These are phyloP conservation scores for Podospora anserina DNA, from an alignment of 495 filamentous ascomycete genomes.

Conservation along the genomic window DNA sequence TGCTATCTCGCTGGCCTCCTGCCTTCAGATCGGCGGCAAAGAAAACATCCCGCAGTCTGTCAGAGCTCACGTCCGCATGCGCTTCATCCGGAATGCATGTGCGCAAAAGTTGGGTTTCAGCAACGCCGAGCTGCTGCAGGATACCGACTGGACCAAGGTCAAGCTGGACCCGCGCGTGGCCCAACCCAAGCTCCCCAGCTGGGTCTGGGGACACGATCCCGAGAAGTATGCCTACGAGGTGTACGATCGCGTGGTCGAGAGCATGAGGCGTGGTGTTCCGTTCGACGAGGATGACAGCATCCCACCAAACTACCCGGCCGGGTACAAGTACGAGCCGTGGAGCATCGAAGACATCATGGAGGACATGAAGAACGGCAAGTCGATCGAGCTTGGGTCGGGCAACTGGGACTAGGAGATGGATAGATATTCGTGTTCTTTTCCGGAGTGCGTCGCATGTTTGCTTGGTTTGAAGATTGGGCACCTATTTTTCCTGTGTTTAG, in stretches of 20 bases:
- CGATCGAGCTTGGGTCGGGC: constrained; percentile 38
- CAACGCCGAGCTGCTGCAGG: constrained; percentile 55
- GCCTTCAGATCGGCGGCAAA: constrained; percentile 56
- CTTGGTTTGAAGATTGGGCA: not conserved
- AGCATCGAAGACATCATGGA: constrained; percentile 44
- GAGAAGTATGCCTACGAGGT: constrained; percentile 56
- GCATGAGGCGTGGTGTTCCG: constrained; percentile 37
- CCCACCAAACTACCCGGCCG: constrained; percentile 43
- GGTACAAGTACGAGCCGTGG: constrained; percentile 48
- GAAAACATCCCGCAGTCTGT: constrained; percentile 55
- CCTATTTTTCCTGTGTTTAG: not conserved
- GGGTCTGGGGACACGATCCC: constrained; percentile 56
- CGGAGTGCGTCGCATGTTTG: not conserved
- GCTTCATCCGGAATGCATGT: constrained; percentile 55
- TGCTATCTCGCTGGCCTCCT: constrained; percentile 59
- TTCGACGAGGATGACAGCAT: constrained; percentile 39
- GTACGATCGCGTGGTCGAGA: constrained; percentile 45
- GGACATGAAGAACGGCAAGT: constrained; percentile 35
- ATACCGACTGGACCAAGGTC: constrained; percentile 57
- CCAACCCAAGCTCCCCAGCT: constrained; percentile 50
- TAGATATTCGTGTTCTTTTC: not conserved
- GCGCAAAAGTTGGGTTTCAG: constrained; percentile 56
- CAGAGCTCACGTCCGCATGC: constrained; percentile 48
- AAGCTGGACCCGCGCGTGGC: constrained; percentile 50
- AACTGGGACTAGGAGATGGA: constrained; percentile 31